Evolutionary conservation across 2,329 filamentous ascomycete genomes (phyloP), one percentile per base, ranked within the genome.

Genomic region (Rhynchosporium graminicola): DNA sequence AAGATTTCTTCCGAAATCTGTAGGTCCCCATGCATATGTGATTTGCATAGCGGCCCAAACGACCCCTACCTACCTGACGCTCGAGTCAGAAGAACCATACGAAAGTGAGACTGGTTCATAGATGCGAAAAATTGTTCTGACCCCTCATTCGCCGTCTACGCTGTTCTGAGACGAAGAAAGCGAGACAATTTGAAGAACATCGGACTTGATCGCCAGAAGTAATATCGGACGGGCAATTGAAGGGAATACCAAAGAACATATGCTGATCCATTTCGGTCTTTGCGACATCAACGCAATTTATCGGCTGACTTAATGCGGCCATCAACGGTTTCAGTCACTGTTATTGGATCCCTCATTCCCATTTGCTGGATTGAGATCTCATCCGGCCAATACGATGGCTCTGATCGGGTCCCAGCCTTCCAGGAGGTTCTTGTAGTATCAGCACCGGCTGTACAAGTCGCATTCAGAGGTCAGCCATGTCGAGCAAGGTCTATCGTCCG

Each of bases 41-140:
- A 63, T 65, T 63, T 59, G 68, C 68, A 71, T 72, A 28, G 69
- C 70, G 66, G 68, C 70, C 70, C 64, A 70, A 72, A 66, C 42
- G 9, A 26, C 33, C 6, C 5, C 33, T 10, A 5, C 55, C 47
- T 26, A 69, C 70, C 69, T 71, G 65, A 71, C 63, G 56, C 51
- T 50, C 42, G 33, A 36, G 33, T 6, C 9, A 36, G 33, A 36
- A 36, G 33, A 36, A 20, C 20, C 20, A 20, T 20, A 20, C 20
- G 20, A 20, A 20, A 20, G 20, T 20, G 20, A 20, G 20, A 20
- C 20, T 20, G 20, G 20, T 20, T 20, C 20, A 20, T 20, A 20
- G 1, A 20, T 20, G 20, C 20, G n/a, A 31, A 36, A 33, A 36
- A 43, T 12, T 3, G 12, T 46, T 46, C n/a, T n/a, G 20, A 46